Evolutionary conservation across 1,139 yeast genomes (phyloP).

Genomic region (Candida anutae): DNA sequence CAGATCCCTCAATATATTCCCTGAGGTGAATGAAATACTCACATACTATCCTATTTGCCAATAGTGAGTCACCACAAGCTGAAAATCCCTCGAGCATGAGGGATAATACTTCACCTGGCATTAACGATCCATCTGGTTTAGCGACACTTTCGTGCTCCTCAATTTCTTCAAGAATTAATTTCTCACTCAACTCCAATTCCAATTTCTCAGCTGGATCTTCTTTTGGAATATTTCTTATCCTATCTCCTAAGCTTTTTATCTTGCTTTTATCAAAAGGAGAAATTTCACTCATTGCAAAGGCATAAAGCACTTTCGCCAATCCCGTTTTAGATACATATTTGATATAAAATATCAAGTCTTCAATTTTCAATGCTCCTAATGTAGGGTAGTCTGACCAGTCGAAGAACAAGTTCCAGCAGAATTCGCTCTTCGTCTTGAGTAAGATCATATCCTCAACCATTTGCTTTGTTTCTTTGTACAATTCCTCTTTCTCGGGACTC

Average conservation of each 20-base stretch:
- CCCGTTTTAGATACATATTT: conserved; percentile 54
- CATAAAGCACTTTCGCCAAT: conserved; percentile 54
- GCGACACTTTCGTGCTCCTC: conserved; percentile 10
- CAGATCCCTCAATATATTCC: conserved; percentile 60
- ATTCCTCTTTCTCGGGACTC: conserved; percentile 28
- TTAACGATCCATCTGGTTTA: too few species aligned
- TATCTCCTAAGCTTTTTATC: conserved; percentile 7
- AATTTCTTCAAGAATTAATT: conserved; percentile 9
- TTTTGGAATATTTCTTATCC: conserved; percentile 2
- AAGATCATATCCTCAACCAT: conserved; percentile 69
- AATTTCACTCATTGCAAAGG: conserved; percentile 56
- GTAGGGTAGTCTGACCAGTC: conserved; percentile 64
- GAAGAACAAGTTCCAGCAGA: conserved; percentile 70
- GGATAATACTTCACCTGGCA: conserved; percentile 49
- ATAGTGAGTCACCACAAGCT: conserved; percentile 39
- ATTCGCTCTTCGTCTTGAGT: conserved; percentile 49
- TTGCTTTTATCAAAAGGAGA: conserved; percentile 44
- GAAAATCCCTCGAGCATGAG: conserved; percentile 48
- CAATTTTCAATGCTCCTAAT: conserved; percentile 42
- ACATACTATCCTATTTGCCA: conserved; percentile 61
- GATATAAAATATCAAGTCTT: conserved; percentile 42
- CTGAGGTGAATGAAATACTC: conserved; percentile 52
- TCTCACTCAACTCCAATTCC: conserved; percentile 3
- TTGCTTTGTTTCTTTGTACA: conserved; percentile 40
- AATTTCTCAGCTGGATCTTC: conserved; percentile 2